Conservation (phyloP, 2,329 filamentous ascomycete species). For the Talaromyces verruculosus region DNA sequence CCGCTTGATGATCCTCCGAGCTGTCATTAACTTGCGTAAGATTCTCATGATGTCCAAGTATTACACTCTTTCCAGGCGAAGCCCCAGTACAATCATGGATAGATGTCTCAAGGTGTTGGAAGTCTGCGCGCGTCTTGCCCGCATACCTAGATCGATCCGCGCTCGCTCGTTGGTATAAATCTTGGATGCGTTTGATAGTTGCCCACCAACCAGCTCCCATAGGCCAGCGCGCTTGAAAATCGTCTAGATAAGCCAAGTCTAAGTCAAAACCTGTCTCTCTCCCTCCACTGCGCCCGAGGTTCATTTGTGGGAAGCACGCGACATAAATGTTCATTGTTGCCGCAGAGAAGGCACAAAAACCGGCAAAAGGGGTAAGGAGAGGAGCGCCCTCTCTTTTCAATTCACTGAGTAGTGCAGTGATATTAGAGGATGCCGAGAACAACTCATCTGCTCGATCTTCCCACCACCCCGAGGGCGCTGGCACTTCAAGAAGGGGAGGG, state of each 20-base stretch:
- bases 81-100: slow-evolving; percentile 22
- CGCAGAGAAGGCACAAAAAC: slow-evolving; percentile 50
- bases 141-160: slow-evolving; percentile 23
- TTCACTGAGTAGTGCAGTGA: slow-evolving; percentile 40
- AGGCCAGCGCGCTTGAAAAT: slow-evolving; percentile 22
- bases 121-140: slow-evolving; percentile 25
- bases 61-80: not conserved
- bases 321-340: slow-evolving; percentile 47
- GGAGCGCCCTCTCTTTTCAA: slow-evolving; percentile 39
- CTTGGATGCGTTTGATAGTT: slow-evolving; percentile 23
- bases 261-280: slow-evolving; percentile 21
- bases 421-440: slow-evolving; percentile 40
- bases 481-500: slow-evolving; percentile 41
- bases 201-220: slow-evolving; percentile 20
- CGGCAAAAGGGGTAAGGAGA: slow-evolving; percentile 46
- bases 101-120: slow-evolving; percentile 24
- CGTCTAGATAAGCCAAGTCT: slow-evolving; percentile 24
- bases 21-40: not conserved
- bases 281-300: slow-evolving; percentile 34
- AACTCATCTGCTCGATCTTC: slow-evolving; percentile 40
- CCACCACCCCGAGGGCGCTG: slow-evolving; percentile 45
- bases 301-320: slow-evolving; percentile 45
- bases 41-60: not conserved
- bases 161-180: slow-evolving; percentile 25
- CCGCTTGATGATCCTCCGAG: not conserved